Evolutionary conservation across 768 basidiomycete genomes (phyloP), one percentile per base, ranked within the genome.

Genomic region (Mycena galericulata): DNA sequence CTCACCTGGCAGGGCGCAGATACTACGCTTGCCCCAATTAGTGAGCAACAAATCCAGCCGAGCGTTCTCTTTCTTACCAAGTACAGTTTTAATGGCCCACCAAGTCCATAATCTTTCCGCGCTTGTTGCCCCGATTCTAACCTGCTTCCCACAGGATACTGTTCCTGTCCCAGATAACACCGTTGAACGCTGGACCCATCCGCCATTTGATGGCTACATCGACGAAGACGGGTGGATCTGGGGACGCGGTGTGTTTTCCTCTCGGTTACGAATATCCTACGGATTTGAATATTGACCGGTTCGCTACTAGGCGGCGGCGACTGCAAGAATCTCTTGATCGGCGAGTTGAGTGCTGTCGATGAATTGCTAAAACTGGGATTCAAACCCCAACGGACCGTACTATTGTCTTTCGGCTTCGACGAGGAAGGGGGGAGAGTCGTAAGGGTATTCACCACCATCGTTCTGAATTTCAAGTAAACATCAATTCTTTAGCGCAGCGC

Each of bases 1-100:
- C 88, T 86, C 72, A 82, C 84, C 27, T 90, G 88, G 88, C 78
- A 84, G 55, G 89, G 89, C n/a, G 79, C 82, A 18, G 79, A 87
- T 41, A 46, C 78, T 5, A 72, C 77, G 6, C 76, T 86, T 56
- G 87, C 89, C 72, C 90, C 88, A 0, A 61, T 88, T 15, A 84
- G 56, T 77, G 79, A 10, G 82, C 77, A 1, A 59, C 80, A 80
- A 75, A 79, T 78, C 76, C 20, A 18, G 57, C 15, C n/a, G 17
- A 24, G 10, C 24, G 8, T 24, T 38, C 24, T 36, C 45, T 58
- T 27, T 40, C 6, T 57, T 56, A 6, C 4, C 29, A 29, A 15
- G 29, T 51, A 40, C 29, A 58, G 65, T 51, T 32, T 68, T 58
- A 24, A 53, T 70, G 38, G 57, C 43, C 12, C 46, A 41, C 32